Base-by-base conservation (phyloP, 768 basidiomycete genomes). In the Suillus cothurnatus region DNA sequence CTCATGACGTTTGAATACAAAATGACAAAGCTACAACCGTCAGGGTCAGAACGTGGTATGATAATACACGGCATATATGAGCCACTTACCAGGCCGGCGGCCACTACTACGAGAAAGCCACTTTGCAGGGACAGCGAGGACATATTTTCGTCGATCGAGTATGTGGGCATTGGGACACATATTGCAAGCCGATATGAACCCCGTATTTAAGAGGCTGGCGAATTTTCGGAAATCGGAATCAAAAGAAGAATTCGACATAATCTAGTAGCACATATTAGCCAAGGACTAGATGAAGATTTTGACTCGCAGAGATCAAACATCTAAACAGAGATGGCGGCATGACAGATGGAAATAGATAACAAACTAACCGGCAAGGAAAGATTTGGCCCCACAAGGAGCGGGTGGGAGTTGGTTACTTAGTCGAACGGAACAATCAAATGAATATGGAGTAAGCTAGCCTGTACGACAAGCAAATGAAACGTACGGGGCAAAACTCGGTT, bases 171-270 rank as follows among this genome's bases (percentile, higher is more conserved):
- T 59, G 63, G 59, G 59, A 71, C 59, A 64, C 66, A 65, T 60
- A 39, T 53, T 68, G 6, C 58, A 61, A 59, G 62, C 23, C 21
- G 64, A 68, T 76, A 74, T 73, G 74, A 73, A 71, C 23, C 56
- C 62, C 56, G 64, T 38, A 62, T 65, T 52, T 58, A 61, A 73
- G 70, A 67, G 71, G 77, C 70, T 68, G 65, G 63, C 75, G 76
- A 72, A 55, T 67, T 71, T 47, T 77, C 71, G 76, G 76, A 68
- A 71, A 45, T 64, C 76, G 74, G 71, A 73, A 68, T 71, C 1
- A 45, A 61, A 61, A 41, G 69, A 68, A 74, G 71, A 74, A 76
- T 41, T 77, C 77, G 75, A 77, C 75, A 78, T 76, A 75, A 78
- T 78, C 75, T 77, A 64, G 55, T 23, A 23, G 68, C 67, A 68